Percentiles rank a stretch among this genome's conserved stretches.
Conservation (phyloP, 2,329 filamentous ascomycete species). For the Trichoderma semiorbis region DNA sequence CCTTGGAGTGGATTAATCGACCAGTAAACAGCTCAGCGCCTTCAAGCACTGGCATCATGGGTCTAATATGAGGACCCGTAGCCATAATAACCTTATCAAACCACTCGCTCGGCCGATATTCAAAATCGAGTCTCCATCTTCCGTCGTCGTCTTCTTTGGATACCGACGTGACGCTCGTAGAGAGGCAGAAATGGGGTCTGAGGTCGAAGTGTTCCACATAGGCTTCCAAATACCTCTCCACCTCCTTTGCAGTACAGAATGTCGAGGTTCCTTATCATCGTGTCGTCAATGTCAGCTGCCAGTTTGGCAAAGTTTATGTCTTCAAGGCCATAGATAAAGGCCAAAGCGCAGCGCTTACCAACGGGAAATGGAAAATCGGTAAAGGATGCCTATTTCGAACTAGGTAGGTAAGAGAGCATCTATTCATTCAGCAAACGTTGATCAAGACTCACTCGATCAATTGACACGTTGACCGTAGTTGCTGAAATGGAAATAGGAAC, state of each 20-base stretch:
- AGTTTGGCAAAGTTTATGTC: not conserved
- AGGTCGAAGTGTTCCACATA: constrained; percentile 36
- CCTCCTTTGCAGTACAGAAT: constrained; percentile 26
- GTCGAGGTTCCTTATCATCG: constrained; percentile 21
- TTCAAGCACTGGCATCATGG: constrained; percentile 36
- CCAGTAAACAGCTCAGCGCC: constrained; percentile 34
- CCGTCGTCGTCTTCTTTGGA: constrained; percentile 15
- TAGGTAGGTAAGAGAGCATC: not conserved
- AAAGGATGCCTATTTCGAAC: not conserved
- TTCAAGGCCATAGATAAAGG: not conserved
- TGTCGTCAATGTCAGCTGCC: not conserved
- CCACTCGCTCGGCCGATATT: constrained; percentile 21
- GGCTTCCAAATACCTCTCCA: constrained; percentile 34
- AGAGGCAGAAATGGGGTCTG: constrained; percentile 27
- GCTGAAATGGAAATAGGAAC: constrained; percentile 16
- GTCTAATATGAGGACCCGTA: constrained; percentile 34
- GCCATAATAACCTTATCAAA: constrained; percentile 41
- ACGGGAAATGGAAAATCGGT: constrained; percentile 36
- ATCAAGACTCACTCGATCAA: constrained; percentile 20
- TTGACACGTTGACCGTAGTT: constrained; percentile 28
- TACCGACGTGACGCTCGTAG: constrained; percentile 25
- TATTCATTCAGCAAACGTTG: not conserved
- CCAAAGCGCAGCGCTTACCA: constrained; percentile 18
- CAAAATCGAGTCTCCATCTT: constrained; percentile 32
- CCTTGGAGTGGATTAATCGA: constrained; percentile 23